Conservation (phyloP, 1,284 basidiomycete genomes). For the Porogramme epimiltina region DNA sequence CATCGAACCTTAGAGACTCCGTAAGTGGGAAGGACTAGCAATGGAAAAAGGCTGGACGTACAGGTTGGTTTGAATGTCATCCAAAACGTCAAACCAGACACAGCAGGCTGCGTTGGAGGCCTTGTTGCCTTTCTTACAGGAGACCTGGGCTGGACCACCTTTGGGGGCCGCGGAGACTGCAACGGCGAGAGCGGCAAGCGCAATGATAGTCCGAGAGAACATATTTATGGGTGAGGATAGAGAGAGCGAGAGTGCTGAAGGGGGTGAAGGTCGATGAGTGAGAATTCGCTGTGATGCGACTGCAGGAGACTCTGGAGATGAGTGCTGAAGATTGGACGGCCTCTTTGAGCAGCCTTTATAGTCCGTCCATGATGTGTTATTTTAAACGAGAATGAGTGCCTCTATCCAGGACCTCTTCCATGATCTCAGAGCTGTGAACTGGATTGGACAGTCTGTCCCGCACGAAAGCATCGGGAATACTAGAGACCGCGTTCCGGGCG, state of each 20-base stretch:
- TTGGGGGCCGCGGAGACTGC: constrained; percentile 5
- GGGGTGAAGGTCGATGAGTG: not conserved
- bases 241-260: not conserved
- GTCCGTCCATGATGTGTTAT: not conserved
- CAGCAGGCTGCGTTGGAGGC: constrained; percentile 3
- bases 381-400: not conserved
- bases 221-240: not conserved
- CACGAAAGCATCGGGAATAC: not conserved
- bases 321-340: not conserved
- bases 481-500: not conserved
- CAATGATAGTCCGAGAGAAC: not conserved
- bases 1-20: constrained; percentile 7
- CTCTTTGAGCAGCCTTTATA: not conserved
- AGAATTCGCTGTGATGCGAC: too few species aligned
- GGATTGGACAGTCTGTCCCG: not conserved
- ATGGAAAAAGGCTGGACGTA: not conserved
- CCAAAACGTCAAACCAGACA: constrained; percentile 14
- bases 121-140: constrained; percentile 15
- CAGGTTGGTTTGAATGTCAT: constrained; percentile 11
- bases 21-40: not conserved
- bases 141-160: constrained; percentile 9
- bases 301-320: constrained; percentile 3
- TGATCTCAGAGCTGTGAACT: not conserved
- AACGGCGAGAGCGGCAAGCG: not conserved
- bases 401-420: not conserved